Evolutionary conservation across 768 basidiomycete genomes (phyloP).

Genomic region (Rhodosporidiobolus sp.): DNA sequence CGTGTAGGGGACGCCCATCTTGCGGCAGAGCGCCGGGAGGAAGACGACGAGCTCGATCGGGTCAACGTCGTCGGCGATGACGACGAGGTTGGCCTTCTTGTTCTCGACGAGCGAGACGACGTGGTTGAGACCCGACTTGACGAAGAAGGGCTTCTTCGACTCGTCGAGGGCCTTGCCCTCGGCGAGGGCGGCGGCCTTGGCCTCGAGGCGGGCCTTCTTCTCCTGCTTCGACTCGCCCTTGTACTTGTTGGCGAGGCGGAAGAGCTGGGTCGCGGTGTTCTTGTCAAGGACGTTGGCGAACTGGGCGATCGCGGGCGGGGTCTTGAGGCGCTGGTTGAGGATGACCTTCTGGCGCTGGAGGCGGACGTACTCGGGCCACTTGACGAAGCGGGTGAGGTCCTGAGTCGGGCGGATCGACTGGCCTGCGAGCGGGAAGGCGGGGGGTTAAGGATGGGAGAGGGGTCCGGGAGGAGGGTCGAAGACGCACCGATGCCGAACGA

Average conservation of each 20-base stretch:
- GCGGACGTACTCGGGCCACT: slow-evolving; percentile 98
- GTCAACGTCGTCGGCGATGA: slow-evolving; percentile 97
- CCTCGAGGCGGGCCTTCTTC: slow-evolving; percentile 87
- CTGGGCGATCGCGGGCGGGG: slow-evolving; percentile 95
- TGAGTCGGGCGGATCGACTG: slow-evolving; percentile 85
- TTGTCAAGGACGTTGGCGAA: slow-evolving; percentile 95
- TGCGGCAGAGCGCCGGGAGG: slow-evolving; percentile 95
- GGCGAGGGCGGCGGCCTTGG: slow-evolving; percentile 70
- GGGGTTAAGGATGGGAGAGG: not conserved
- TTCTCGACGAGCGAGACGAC: slow-evolving; percentile 90
- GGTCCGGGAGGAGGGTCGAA: not conserved
- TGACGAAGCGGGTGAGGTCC: slow-evolving; percentile 95
- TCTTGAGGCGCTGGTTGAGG: slow-evolving; percentile 94
- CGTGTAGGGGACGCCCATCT: slow-evolving; percentile 97
- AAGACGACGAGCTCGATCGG: slow-evolving; percentile 98
- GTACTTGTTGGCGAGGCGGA: slow-evolving; percentile 98
- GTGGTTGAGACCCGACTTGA: slow-evolving; percentile 97
- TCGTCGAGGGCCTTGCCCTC: slow-evolving; percentile 67
- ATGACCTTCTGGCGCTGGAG: slow-evolving; percentile 98
- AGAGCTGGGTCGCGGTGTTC: slow-evolving; percentile 96
- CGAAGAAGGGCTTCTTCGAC: slow-evolving; percentile 89
- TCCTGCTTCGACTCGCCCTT: slow-evolving; percentile 90
- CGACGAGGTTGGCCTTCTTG: slow-evolving; percentile 93
- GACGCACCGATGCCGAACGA: slow-evolving; percentile 89
- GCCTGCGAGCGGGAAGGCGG: slow-evolving; percentile 55